Conservation (phyloP, 169 alveolate species). For the Miamiensis avidus region DNA sequence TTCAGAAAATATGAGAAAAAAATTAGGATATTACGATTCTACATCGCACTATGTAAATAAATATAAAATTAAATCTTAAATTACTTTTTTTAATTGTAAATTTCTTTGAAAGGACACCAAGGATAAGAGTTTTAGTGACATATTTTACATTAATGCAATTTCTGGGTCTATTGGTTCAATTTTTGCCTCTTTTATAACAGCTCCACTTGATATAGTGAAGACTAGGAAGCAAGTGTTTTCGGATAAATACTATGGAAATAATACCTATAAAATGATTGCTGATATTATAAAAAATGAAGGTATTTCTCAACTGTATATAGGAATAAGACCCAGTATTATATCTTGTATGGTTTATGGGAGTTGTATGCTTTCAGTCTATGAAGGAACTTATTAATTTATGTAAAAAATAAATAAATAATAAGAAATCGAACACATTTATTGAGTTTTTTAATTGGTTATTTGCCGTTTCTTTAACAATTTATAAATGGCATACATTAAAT, state of each 20-base stretch:
- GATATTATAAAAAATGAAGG: background rate
- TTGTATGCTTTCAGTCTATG: background rate
- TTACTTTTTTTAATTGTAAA: no score
- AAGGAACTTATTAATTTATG: background rate
- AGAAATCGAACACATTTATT: no score
- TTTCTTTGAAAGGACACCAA: background rate
- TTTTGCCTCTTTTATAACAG: conserved; percentile 35
- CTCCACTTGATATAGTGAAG: conserved; percentile 40
- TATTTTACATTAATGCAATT: conserved; percentile 9
- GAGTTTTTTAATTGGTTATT: no score
- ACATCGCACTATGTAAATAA: background rate
- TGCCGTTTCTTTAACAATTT: no score
- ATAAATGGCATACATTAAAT: no score
- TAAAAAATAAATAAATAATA: no score
- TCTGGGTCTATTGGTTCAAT: conserved; percentile 29
- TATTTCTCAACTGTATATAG: background rate
- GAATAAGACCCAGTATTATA: background rate
- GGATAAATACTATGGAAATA: background rate
- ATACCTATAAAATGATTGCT: no score
- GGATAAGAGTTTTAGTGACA: background rate
- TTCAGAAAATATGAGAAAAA: conserved; percentile 33
- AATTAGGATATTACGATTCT: background rate
- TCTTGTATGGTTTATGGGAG: background rate
- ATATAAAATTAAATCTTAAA: no score
- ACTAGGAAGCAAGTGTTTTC: conserved; percentile 29